phyloP scores from a whole-genome alignment of 495 filamentous ascomycete genomes.

The Aspergillus panamensis region DNA sequence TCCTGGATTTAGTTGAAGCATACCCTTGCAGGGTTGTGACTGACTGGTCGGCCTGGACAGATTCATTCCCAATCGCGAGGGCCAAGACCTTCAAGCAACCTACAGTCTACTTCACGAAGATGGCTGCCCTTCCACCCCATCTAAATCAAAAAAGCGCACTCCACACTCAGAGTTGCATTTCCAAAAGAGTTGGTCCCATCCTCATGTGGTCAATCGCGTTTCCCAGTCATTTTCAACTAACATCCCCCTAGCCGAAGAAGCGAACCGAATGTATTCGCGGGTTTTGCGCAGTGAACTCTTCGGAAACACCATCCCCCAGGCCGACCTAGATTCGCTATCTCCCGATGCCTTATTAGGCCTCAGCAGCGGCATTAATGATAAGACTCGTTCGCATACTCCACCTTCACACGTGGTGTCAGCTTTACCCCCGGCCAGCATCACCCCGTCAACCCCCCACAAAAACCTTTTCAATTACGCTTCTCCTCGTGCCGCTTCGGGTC shows the following conservation, averaged over 20 bases:
- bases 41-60: conserved; percentile 40
- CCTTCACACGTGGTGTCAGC: conserved; percentile 61
- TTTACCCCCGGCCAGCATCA: conserved; percentile 65
- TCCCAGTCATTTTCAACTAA: conserved; percentile 34
- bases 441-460: conserved; percentile 93
- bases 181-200: conserved; percentile 68
- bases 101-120: conserved; percentile 89
- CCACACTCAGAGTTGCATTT: conserved; percentile 90
- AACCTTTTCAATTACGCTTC: conserved; percentile 94
- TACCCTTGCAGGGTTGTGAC: conserved; percentile 1
- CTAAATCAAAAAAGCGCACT: conserved; percentile 74
- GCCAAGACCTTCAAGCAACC: conserved; percentile 87
- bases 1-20: conserved; percentile 7
- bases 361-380: conserved; percentile 58
- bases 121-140: conserved; percentile 86
- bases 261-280: conserved; percentile 86
- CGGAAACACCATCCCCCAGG: conserved; percentile 81
- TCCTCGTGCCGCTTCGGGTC: conserved; percentile 66
- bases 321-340: conserved; percentile 61
- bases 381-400: conserved; percentile 75
- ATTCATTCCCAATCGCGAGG: conserved; percentile 93
- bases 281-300: conserved; percentile 88
- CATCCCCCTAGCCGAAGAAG: conserved; percentile 74
- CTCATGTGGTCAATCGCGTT: neutral
- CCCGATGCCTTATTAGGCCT: conserved; percentile 61